Conservation (phyloP, 768 basidiomycete species). For the Gloeophyllum trabeum region DNA sequence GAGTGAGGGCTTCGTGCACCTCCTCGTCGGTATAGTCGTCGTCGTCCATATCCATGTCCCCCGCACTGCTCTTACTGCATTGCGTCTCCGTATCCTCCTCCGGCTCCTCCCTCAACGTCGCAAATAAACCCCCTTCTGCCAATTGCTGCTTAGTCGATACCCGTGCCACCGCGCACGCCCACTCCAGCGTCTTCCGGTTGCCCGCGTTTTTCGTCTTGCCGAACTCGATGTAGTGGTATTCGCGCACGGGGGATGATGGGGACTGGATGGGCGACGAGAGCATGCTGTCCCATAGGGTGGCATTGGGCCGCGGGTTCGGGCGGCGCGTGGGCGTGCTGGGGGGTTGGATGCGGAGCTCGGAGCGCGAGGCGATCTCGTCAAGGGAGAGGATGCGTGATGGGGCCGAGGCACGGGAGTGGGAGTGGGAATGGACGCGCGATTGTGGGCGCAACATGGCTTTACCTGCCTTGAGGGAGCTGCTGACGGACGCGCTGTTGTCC, state of each 20-base stretch:
- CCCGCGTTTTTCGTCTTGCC: slow-evolving; percentile 7
- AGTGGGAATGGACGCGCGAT: no score
- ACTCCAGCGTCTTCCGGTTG: slow-evolving; percentile 20
- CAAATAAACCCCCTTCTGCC: background rate
- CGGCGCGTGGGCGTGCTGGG: slow-evolving; percentile 12
- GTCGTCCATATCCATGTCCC: slow-evolving; percentile 16
- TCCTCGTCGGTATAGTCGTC: slow-evolving; percentile 53
- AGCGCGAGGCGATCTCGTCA: slow-evolving; percentile 21
- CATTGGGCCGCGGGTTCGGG: slow-evolving; percentile 3
- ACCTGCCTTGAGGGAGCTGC: background rate
- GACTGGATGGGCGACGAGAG: slow-evolving; percentile 17
- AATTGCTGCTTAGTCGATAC: slow-evolving; percentile 3
- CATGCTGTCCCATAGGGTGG: slow-evolving; percentile 17
- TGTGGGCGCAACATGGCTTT: no score
- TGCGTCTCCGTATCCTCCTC: background rate
- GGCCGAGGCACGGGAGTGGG: slow-evolving; percentile 4
- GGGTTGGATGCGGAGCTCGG: slow-evolving; percentile 14
- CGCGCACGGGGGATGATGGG: slow-evolving; percentile 8
- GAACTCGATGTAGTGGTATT: slow-evolving; percentile 17
- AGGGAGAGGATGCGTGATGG: slow-evolving; percentile 14
- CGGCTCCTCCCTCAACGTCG: background rate
- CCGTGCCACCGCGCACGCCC: slow-evolving; percentile 25
- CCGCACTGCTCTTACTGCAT: no score
- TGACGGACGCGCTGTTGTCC: background rate
- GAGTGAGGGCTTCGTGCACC: slow-evolving; percentile 54